Percentiles rank a stretch among this genome's conserved stretches.
Conservation (phyloP, 352 stramenopile species). For the Thalassiosira oceanica region DNA sequence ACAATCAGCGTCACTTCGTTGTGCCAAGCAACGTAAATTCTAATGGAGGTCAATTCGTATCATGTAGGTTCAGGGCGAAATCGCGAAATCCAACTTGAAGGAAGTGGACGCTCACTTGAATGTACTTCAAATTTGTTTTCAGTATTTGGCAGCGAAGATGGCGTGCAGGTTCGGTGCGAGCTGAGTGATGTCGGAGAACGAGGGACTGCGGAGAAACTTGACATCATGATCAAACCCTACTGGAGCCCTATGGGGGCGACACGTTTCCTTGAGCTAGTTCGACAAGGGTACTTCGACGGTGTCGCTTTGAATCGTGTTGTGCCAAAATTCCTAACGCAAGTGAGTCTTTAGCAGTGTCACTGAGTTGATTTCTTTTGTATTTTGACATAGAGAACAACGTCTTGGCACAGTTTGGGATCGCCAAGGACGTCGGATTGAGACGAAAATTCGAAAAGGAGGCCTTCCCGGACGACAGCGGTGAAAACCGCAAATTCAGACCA, state of each 20-base stretch:
- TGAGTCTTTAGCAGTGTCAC: no score
- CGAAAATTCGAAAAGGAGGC: slow-evolving; percentile 13
- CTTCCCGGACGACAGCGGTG: slow-evolving; percentile 50
- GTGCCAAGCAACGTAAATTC: background rate
- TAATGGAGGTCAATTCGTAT: no score
- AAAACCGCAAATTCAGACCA: slow-evolving; percentile 35
- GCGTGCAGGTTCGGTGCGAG: slow-evolving; percentile 28
- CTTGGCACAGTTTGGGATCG: slow-evolving; percentile 75
- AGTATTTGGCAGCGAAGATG: slow-evolving; percentile 59
- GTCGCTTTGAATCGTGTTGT: slow-evolving; percentile 46
- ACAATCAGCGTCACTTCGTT: slow-evolving; percentile 3
- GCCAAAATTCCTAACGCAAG: slow-evolving; percentile 31
- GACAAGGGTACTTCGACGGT: slow-evolving; percentile 36
- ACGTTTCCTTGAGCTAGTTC: slow-evolving; percentile 42
- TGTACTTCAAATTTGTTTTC: slow-evolving; percentile 57
- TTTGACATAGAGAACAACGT: no score
- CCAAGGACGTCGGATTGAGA: slow-evolving; percentile 30
- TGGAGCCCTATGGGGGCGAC: slow-evolving; percentile 46
- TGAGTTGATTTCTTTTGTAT: no score
- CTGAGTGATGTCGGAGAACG: no score
- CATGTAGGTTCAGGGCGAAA: no score
- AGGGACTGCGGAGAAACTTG: slow-evolving; percentile 4
- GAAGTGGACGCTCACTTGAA: no score
- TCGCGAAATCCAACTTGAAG: no score
- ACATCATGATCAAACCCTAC: slow-evolving; percentile 24